Evolutionary conservation across 2,329 filamentous ascomycete genomes (phyloP), one percentile per base, ranked within the genome.

Genomic region (Chrysoporthe cubensis): DNA sequence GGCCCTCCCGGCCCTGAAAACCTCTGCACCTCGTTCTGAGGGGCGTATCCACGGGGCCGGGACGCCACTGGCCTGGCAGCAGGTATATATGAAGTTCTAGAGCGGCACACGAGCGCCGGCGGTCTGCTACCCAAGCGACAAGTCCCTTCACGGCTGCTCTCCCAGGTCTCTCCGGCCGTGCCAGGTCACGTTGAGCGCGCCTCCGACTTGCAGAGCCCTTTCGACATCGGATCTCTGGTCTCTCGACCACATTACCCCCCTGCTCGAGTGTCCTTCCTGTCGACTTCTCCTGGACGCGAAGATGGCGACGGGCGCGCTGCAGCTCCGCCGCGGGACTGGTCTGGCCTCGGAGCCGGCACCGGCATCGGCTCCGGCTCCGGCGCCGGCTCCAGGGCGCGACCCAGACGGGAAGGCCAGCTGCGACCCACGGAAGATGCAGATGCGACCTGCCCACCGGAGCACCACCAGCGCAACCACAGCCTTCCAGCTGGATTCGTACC

Each of bases 401-500:
- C 11, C 21, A 32, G 50, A 13, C 50, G 9, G 37, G 37, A 40
- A 40, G 37, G 37, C 14, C 50, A 21, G 50, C 21, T 14, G 2
- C 26, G 50, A 32, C 21, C 50, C 50, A 21, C 21, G 21, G 50
- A 21, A 21, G 50, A 14, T 32, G 26, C 50, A 32, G 11, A 26
- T 26, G 26, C 26, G 26, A 14, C 52, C 52, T 34, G 13, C 52
- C 26, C 32, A 37, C 54, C 54, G 34, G 40, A 9, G 16, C 32
- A 37, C 1, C 16, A n/a, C 14, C 54, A 52, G 26, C 50, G 32
- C 50, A 26, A 57, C 54, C 6, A n/a, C 54, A 57, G n/a, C 43
- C 57, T 43, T 59, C 57, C 34, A 59, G 57, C 57, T 59, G 37
- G 57, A 59, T 14, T 59, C 57, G n/a, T 59, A 59, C 18, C 57